A percentile compares a stretch with the other conserved stretches of the same genome.
Evolutionary conservation across 106 monocot genomes (phyloP).

Genomic region (Acorus gramineus): DNA sequence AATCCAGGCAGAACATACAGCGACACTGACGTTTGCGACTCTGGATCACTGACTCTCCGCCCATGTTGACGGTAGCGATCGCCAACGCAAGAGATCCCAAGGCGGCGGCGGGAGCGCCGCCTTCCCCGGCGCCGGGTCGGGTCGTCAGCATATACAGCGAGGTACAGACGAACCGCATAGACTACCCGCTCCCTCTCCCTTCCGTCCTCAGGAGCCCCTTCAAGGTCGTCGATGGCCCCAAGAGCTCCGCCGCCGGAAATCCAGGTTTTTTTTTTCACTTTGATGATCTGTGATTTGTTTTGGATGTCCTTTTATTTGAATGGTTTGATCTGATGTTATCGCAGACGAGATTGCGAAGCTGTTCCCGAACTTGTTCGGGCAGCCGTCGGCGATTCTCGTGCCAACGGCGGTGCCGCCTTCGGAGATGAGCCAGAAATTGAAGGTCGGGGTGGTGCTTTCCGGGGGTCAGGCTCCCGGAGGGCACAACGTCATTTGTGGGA

Average conservation of each 20-base stretch:
- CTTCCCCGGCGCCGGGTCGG: conserved; percentile 25
- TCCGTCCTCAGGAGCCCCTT: conserved; percentile 50
- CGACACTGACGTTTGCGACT: too few species aligned
- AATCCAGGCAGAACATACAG: too few species aligned
- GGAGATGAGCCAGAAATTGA: conserved; percentile 27
- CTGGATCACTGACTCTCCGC: too few species aligned
- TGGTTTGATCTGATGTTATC: conserved; percentile 3
- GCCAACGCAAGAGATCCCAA: too few species aligned
- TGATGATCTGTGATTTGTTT: background rate
- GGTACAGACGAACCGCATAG: conserved; percentile 70
- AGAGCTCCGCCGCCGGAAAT: conserved; percentile 68
- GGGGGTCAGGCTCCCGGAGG: conserved; percentile 98
- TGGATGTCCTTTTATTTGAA: background rate
- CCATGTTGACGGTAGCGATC: too few species aligned
- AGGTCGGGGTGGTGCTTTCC: conserved; percentile 89
- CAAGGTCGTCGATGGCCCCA: conserved; percentile 50
- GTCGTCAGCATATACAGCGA: conserved; percentile 70
- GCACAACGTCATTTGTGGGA: conserved; percentile 95
- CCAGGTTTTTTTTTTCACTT: conserved; percentile 28
- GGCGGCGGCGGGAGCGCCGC: conserved; percentile 6
- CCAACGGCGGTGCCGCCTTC: conserved; percentile 36
- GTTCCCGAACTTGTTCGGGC: conserved; percentile 73
- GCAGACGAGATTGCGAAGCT: conserved; percentile 94
- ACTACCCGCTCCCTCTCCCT: conserved; percentile 62
- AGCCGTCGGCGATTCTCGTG: conserved; percentile 80